A percentile compares a stretch with the other conserved stretches of the same genome.
Conservation (phyloP, 805 yeast genomes). For the Kodamaea fukazawae region DNA sequence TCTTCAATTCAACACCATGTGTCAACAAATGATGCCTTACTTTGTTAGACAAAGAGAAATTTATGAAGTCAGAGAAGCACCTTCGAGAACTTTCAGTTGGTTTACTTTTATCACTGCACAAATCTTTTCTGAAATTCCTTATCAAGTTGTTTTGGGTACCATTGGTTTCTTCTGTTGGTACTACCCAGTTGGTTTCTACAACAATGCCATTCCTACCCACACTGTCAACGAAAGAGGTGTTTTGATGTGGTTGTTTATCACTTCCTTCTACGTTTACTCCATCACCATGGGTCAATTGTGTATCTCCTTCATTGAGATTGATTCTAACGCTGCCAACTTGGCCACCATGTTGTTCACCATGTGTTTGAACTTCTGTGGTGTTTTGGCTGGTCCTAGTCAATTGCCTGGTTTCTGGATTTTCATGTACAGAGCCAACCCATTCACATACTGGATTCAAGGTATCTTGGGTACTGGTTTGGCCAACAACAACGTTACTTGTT, state of each 20-base stretch:
- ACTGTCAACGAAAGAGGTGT: conserved; percentile 58
- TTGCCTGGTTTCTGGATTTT: conserved; percentile 86
- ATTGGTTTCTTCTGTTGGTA: conserved; percentile 55
- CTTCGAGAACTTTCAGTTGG: conserved; percentile 72
- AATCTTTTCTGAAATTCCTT: conserved; percentile 64
- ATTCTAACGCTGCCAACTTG: conserved; percentile 63
- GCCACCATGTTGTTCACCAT: conserved; percentile 57
- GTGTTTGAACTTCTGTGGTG: conserved; percentile 76
- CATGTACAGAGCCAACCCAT: conserved; percentile 74
- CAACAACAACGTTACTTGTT: conserved; percentile 33
- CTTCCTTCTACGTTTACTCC: conserved; percentile 49
- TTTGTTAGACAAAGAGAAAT: conserved; percentile 57
- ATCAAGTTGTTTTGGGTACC: conserved; percentile 60
- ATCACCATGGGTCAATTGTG: conserved; percentile 58
- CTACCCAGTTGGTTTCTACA: conserved; percentile 22
- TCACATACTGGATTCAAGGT: conserved; percentile 65
- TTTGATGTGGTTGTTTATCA: conserved; percentile 45
- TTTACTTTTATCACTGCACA: conserved; percentile 58
- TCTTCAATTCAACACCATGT: conserved; percentile 52
- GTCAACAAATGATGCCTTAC: conserved; percentile 61
- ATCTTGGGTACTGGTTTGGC: conserved; percentile 53
- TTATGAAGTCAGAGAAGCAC: conserved; percentile 72
- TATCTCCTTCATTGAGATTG: conserved; percentile 57
- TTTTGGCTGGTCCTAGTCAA: conserved; percentile 52
- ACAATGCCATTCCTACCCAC: conserved; percentile 53